phyloP scores from a whole-genome alignment of 345 rosid species.

The Aurinia saxatilis region DNA sequence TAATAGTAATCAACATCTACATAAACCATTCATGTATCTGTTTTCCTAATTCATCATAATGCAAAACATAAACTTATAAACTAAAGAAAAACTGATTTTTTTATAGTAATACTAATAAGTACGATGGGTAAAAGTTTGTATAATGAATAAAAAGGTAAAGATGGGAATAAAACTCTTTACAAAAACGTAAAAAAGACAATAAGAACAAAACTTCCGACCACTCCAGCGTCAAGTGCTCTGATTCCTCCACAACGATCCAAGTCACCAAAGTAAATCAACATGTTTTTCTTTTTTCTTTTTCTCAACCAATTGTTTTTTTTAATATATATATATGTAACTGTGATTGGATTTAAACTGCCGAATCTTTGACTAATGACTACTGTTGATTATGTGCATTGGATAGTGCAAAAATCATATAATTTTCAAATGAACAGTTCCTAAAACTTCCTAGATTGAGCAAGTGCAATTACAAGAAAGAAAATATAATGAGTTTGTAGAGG shows the following conservation, averaged over 20 bases:
- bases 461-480: not conserved
- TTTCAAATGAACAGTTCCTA: not conserved
- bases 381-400: not conserved
- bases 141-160: not conserved
- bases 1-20: not conserved
- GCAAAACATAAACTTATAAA: too few species aligned
- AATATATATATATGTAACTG: too few species aligned
- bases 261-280: not conserved
- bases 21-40: not conserved
- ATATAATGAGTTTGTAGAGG: not conserved
- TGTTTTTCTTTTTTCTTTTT: too few species aligned
- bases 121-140: not conserved
- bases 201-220: not conserved
- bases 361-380: conserved; percentile 3
- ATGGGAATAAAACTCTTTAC: not conserved
- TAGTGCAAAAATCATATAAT: not conserved
- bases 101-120: too few species aligned
- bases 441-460: too few species aligned
- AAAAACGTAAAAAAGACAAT: not conserved
- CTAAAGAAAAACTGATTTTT: too few species aligned
- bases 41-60: too few species aligned
- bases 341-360: not conserved
- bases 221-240: conserved; percentile 20
- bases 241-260: conserved; percentile 5
- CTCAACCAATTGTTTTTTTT: not conserved